Base-by-base conservation (phyloP, 257 asterid genomes). In the Gentiana dahurica region DNA sequence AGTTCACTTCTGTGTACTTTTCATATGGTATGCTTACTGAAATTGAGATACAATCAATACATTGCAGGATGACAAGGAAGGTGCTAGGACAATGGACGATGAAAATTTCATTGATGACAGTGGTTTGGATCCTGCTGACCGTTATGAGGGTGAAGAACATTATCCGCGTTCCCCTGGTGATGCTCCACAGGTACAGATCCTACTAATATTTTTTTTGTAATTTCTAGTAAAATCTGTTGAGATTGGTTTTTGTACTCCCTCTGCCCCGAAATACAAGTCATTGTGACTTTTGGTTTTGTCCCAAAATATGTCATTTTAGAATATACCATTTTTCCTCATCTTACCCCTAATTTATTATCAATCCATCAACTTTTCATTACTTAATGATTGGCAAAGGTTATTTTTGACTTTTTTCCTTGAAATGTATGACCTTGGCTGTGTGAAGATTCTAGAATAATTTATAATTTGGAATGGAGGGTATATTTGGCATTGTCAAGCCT, bases 21-120 rank as follows among this genome's bases (percentile, higher is more conserved):
- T 24, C 24, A 24, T 24, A 24, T 0, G 24, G 24, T 24, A 24
- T 24, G 24, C 24, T 24, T 24, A 24, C 24, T 24, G 24, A 24
- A 24, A 24, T 24, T 24, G 24, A 24, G 24, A 24, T 24, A 24
- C 24, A 24, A 24, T 24, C 24, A 24, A 24, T 8, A 57, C 68
- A 62, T 32, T 67, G 13, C 61, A 85, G 95, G 95, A 85, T 74
- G 92, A 85, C 63, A 82, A 67, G 34, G 86, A 84, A 52, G 95
- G 94, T 68, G 60, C 52, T 24, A 70, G 83, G 77, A 79, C 75
- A 1, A 1, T 78, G 57, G 81, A 84, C 60, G 95, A 87, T 74
- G 95, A 87, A 65, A 87, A 87, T 67, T 87, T 87, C 81, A 87
- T 87, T 6, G 94, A 87, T 71, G 95, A 87, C 68, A 72, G 60